Evolutionary conservation across 176 grass and related monocot species (phyloP), one percentile per base, ranked within the genome.

Genomic region (Eragrostis curvula): DNA sequence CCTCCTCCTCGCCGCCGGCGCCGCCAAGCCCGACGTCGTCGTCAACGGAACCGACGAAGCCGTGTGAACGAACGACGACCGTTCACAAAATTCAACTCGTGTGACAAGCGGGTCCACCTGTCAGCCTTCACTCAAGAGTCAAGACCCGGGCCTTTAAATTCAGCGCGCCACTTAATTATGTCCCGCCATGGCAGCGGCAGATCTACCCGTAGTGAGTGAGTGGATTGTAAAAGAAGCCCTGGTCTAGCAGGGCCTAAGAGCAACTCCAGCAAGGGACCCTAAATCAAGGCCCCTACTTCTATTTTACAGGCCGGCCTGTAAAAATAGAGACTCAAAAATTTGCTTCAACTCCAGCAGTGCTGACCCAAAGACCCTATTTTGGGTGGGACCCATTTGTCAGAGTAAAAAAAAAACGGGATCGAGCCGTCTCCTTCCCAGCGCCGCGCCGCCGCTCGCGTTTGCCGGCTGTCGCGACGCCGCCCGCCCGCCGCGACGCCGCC

Each of bases 11-110:
- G 13, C 65, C 29, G 64, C 62, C 46, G 24, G 21, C 36, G 41
- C 72, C 57, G 41, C 72, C 57, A 84, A 84, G 8, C 59, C 69
- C 13, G 57, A 39, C n/a, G 73, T 66, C 13, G 57, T 39, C n/a
- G 73, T 72, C 73, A 39, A 81, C 78, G 83, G 79, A 1, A 20
- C 20, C 30, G 70, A 79, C 25, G 50, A 70, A 67, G 68, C 87
- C 49, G 88, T 90, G 79, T 86, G 81, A 84, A 42, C 3, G 5
- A 9, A 10, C 9, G 58, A 61, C 2, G 58, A 3, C 16, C 29
- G 42, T 0, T 23, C 66, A 27, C 9, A 27, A 15, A 42, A 46
- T 36, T 36, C 32, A 36, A 36, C 4, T 36, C 36, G 1, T 52
- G 12, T 75, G 81, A 45, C 36, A 32, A 23, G 8, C 2, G 2